A percentile compares a stretch with the other conserved stretches of the same genome.
These are phyloP conservation scores for Lichtheimia ramosa DNA, from an alignment of 371 early-diverging fungal species.

Conservation along the genomic window DNA sequence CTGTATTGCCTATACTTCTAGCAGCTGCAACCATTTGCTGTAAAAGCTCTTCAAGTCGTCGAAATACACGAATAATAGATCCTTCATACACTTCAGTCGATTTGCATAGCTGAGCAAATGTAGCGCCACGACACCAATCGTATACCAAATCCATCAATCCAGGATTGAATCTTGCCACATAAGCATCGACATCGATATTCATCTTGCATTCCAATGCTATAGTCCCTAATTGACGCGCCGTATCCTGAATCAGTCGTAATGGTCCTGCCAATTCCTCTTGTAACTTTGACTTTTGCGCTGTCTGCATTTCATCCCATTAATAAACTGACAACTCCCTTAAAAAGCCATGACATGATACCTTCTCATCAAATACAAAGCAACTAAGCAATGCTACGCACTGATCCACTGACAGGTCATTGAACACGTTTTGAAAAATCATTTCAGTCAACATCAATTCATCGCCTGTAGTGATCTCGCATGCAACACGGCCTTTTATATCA, in stretches of 20 bases:
- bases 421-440: conserved; percentile 98
- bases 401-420: conserved; percentile 90
- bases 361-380: conserved; percentile 95
- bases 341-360: conserved; percentile 26
- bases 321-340: too few relatives aligned
- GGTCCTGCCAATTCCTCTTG: conserved; percentile 82
- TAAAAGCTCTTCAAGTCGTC: conserved; percentile 96
- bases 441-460: conserved; percentile 99
- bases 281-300: conserved; percentile 30
- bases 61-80: conserved; percentile 92
- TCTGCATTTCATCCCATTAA: not conserved
- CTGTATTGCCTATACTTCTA: conserved; percentile 97
- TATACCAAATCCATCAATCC: conserved; percentile 98
- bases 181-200: conserved; percentile 77
- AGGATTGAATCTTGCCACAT: conserved; percentile 80
- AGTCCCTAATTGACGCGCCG: conserved; percentile 84
- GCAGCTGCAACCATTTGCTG: conserved; percentile 95
- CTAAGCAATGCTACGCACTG: conserved; percentile 92
- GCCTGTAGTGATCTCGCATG: conserved; percentile 98
- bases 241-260: conserved; percentile 82
- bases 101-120: conserved; percentile 94
- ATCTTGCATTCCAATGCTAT: conserved; percentile 90
- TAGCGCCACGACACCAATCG: conserved; percentile 96
- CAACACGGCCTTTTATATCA: conserved; percentile 97
- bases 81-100: conserved; percentile 99